Evolutionary conservation across 345 rosid genomes (phyloP).

Genomic region (Barbarea vulgaris): DNA sequence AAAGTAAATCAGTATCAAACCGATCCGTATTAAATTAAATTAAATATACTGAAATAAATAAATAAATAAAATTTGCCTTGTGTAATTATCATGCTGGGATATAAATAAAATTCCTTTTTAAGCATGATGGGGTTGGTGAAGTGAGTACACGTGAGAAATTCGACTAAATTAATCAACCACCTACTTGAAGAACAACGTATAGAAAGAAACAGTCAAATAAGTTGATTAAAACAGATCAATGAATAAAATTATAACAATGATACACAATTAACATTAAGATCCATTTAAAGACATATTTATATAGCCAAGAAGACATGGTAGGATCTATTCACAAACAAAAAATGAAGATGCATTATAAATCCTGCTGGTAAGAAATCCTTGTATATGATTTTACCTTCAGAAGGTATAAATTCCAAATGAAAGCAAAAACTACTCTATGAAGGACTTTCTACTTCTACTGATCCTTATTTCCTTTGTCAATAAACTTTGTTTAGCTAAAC

Average conservation of each 20-base stretch:
- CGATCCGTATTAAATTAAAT: background rate
- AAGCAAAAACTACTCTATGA: background rate
- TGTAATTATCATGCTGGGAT: background rate
- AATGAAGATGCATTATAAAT: background rate
- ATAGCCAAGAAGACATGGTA: no score
- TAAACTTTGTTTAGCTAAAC: background rate
- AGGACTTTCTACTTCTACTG: conserved; percentile 8
- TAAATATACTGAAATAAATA: background rate
- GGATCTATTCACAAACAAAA: background rate
- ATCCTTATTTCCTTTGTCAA: conserved; percentile 9
- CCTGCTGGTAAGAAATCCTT: background rate
- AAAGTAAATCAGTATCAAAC: background rate
- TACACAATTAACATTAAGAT: conserved; percentile 13
- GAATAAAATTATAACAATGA: background rate
- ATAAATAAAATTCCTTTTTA: background rate
- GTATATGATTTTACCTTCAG: background rate
- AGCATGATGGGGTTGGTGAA: conserved; percentile 17
- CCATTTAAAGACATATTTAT: background rate
- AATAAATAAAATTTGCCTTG: background rate
- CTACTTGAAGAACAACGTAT: conserved; percentile 14
- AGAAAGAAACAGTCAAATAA: background rate
- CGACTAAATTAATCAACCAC: background rate
- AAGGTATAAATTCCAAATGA: background rate
- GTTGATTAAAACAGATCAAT: background rate
- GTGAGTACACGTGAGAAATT: conserved; percentile 26